Evolutionary conservation across 2,329 filamentous ascomycete genomes (phyloP).

Genomic region (Talaromyces sp.): DNA sequence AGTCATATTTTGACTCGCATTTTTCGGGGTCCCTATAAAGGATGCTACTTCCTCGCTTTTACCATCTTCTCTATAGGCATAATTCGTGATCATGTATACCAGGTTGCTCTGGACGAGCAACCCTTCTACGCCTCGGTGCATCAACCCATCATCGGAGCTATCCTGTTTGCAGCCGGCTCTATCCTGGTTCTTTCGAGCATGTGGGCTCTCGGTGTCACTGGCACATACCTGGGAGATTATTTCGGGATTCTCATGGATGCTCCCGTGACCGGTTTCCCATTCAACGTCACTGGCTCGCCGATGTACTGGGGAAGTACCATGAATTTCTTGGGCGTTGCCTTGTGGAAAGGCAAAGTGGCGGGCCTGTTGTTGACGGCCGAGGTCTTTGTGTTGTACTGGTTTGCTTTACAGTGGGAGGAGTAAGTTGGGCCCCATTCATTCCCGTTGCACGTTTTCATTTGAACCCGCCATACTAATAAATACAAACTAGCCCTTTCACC

Average conservation of each 20-base stretch:
- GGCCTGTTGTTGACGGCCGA: slow-evolving; percentile 74
- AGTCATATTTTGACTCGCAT: slow-evolving; percentile 86
- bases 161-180: slow-evolving; percentile 75
- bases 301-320: slow-evolving; percentile 97
- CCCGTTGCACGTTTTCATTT: neutral
- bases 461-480: neutral
- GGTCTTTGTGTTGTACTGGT: slow-evolving; percentile 75
- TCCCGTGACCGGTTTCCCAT: slow-evolving; percentile 93
- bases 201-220: slow-evolving; percentile 88
- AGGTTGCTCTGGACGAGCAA: slow-evolving; percentile 74
- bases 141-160: slow-evolving; percentile 66
- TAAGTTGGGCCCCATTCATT: slow-evolving; percentile 42
- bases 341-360: slow-evolving; percentile 85
- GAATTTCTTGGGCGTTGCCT: slow-evolving; percentile 85
- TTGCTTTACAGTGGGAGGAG: slow-evolving; percentile 86
- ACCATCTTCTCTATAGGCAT: slow-evolving; percentile 92
- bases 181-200: slow-evolving; percentile 85
- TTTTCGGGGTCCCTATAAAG: slow-evolving; percentile 75
- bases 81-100: slow-evolving; percentile 84
- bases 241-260: slow-evolving; percentile 97
- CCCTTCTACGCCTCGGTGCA: slow-evolving; percentile 75
- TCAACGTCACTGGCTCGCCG: slow-evolving; percentile 85
- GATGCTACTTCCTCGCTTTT: slow-evolving; percentile 86
- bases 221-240: slow-evolving; percentile 97
- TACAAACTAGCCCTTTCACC: slow-evolving; percentile 71